Percentiles rank a stretch among this genome's conserved stretches.
Conservation (phyloP, 176 grass and related monocot genomes). For the Zoysia japonica region DNA sequence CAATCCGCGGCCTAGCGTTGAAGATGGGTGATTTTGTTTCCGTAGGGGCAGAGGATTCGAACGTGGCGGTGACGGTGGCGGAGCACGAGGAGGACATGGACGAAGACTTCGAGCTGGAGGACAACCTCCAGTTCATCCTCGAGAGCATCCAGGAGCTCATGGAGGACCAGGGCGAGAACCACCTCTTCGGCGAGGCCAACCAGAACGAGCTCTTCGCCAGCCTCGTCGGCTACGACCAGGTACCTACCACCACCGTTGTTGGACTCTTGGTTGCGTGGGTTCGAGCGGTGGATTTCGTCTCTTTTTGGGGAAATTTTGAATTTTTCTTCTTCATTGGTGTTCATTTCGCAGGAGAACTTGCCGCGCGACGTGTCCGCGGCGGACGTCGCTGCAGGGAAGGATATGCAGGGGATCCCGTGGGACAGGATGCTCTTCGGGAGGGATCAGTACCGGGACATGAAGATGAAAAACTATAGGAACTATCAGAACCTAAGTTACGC, state of each 20-base stretch:
- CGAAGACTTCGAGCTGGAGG: constrained; percentile 50
- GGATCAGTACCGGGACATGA: constrained; percentile 62
- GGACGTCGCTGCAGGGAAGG: constrained; percentile 46
- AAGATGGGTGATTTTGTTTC: not conserved
- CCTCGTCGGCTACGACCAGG: constrained; percentile 49
- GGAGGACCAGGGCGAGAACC: constrained; percentile 43
- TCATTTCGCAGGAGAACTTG: constrained; percentile 39
- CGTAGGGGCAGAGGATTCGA: constrained; percentile 4
- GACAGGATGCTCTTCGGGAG: constrained; percentile 56
- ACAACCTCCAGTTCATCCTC: constrained; percentile 56
- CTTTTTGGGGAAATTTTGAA: not conserved
- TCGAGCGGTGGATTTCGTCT: not conserved
- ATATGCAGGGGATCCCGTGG: constrained; percentile 78
- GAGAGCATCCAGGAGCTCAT: constrained; percentile 62
- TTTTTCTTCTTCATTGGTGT: not conserved
- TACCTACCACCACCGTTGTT: not conserved
- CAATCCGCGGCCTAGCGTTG: not conserved
- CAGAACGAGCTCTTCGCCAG: constrained; percentile 52
- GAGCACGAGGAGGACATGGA: constrained; percentile 24
- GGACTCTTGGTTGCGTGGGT: not conserved
- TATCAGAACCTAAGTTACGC: constrained; percentile 57
- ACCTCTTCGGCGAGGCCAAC: constrained; percentile 48
- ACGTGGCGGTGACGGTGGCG: too few species aligned
- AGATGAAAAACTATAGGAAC: constrained; percentile 64
- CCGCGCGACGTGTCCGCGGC: constrained; percentile 41